These are phyloP conservation scores for Penicillium pulvis DNA, from an alignment of 495 filamentous ascomycete genomes.

Conservation along the genomic window DNA sequence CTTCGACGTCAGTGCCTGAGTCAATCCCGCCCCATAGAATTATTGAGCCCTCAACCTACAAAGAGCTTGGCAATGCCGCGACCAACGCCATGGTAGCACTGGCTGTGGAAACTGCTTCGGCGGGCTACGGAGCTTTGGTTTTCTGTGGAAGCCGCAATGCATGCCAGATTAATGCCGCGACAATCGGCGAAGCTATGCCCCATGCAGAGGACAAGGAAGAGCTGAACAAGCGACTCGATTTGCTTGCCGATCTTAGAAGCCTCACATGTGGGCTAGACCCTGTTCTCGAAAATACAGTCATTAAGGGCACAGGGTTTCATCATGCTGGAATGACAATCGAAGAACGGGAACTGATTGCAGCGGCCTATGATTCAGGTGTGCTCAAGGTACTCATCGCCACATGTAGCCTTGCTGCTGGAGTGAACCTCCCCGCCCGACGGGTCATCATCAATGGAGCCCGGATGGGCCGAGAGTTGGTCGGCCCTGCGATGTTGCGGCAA, in stretches of 20 bases:
- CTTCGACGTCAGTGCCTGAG: slow-evolving; percentile 31
- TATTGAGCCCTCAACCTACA: slow-evolving; percentile 57
- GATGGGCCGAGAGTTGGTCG: slow-evolving; percentile 78
- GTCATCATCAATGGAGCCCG: slow-evolving; percentile 78
- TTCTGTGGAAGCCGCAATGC: slow-evolving; percentile 73
- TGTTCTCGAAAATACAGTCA: slow-evolving; percentile 63
- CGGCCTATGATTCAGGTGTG: slow-evolving; percentile 69
- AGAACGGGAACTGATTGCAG: slow-evolving; percentile 74
- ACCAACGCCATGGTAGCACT: slow-evolving; percentile 72
- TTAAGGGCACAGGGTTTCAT: slow-evolving; percentile 74
- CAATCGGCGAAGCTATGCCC: slow-evolving; percentile 66
- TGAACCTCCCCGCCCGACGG: slow-evolving; percentile 74
- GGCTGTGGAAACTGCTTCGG: slow-evolving; percentile 63
- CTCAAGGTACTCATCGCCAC: slow-evolving; percentile 79
- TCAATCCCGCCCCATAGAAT: slow-evolving; percentile 47
- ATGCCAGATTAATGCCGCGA: slow-evolving; percentile 63
- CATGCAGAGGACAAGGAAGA: slow-evolving; percentile 47
- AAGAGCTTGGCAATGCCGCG: slow-evolving; percentile 63
- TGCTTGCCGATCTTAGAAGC: slow-evolving; percentile 69
- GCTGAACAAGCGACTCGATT: slow-evolving; percentile 61
- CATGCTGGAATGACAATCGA: slow-evolving; percentile 80
- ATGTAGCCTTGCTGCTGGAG: slow-evolving; percentile 81
- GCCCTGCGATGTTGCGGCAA: slow-evolving; percentile 78
- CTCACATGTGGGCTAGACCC: slow-evolving; percentile 68
- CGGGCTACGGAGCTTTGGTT: slow-evolving; percentile 72